Percentiles rank a stretch among this genome's conserved stretches.
Evolutionary conservation across 1,139 yeast species (phyloP).

Genomic region (Saccharomyces hybrid): DNA sequence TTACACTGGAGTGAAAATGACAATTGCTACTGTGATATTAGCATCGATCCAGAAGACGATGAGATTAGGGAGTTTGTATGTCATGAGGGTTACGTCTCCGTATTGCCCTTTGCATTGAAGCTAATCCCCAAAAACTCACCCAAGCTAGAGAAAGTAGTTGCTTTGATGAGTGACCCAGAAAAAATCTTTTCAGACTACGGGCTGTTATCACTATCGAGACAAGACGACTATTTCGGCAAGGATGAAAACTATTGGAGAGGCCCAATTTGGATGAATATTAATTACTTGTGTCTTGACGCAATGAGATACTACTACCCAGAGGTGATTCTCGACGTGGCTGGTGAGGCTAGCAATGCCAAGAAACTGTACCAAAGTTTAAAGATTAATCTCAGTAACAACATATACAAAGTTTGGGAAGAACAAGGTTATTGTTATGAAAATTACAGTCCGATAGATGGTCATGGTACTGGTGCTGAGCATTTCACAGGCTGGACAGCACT

Average conservation of each 20-base stretch:
- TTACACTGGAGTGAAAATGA: slow-evolving; percentile 73
- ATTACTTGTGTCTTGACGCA: slow-evolving; percentile 70
- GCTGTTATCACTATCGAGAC: slow-evolving; percentile 68
- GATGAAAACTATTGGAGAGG: slow-evolving; percentile 96
- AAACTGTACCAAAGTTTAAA: slow-evolving; percentile 53
- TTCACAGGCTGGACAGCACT: slow-evolving; percentile 93
- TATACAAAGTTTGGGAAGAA: slow-evolving; percentile 55
- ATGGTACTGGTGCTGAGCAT: slow-evolving; percentile 75
- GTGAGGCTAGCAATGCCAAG: slow-evolving; percentile 30
- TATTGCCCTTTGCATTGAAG: slow-evolving; percentile 77
- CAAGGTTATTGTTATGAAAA: slow-evolving; percentile 92
- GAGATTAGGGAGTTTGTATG: slow-evolving; percentile 50
- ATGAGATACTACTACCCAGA: slow-evolving; percentile 46
- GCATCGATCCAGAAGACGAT: slow-evolving; percentile 60
- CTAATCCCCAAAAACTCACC: slow-evolving; percentile 50
- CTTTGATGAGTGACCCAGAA: slow-evolving; percentile 56
- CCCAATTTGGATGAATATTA: slow-evolving; percentile 88
- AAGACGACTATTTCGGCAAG: slow-evolving; percentile 57
- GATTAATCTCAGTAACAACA: slow-evolving; percentile 57
- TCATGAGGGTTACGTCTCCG: slow-evolving; percentile 79
- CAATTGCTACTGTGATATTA: slow-evolving; percentile 72
- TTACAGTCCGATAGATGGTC: slow-evolving; percentile 70
- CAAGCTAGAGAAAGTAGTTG: slow-evolving; percentile 45
- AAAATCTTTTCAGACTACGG: slow-evolving; percentile 78
- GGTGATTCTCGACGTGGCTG: slow-evolving; percentile 14